Evolutionary conservation across 371 early-diverging fungal genomes (phyloP).

Genomic region (Rhizomucor miehei): DNA sequence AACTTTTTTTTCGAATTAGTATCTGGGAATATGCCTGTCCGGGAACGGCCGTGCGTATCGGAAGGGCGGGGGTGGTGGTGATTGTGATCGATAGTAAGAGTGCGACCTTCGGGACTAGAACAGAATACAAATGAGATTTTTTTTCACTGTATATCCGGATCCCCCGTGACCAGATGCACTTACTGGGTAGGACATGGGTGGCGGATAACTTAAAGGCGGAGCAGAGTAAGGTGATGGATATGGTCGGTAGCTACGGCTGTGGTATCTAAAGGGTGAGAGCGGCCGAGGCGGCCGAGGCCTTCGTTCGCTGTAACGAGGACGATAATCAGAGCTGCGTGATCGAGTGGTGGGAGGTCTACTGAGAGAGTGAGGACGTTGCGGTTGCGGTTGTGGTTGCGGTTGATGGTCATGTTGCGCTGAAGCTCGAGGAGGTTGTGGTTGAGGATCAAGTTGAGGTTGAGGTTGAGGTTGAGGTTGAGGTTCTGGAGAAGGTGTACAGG

Average conservation of each 20-base stretch:
- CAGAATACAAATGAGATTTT: background rate
- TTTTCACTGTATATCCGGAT: background rate
- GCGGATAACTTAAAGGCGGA: background rate
- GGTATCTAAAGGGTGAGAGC: background rate
- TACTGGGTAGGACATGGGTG: background rate
- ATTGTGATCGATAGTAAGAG: conserved; percentile 1
- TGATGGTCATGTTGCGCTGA: conserved; percentile 11
- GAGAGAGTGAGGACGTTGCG: conserved; percentile 2
- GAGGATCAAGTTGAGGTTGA: conserved; percentile 3
- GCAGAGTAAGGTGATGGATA: background rate
- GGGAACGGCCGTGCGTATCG: conserved; percentile 19
- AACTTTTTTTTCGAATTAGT: conserved; percentile 8
- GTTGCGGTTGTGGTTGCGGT: conserved; percentile 5
- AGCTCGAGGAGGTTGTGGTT: conserved; percentile 3
- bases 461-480: background rate
- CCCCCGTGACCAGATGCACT: background rate
- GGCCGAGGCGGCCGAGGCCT: background rate
- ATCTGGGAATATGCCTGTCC: conserved; percentile 27
- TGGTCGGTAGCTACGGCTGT: background rate
- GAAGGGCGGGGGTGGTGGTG: conserved; percentile 19
- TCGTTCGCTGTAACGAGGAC: background rate
- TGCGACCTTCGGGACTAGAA: background rate
- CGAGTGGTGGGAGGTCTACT: conserved; percentile 6
- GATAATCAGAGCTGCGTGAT: conserved; percentile 4
- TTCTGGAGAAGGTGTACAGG: conserved; percentile 11